These are phyloP conservation scores for Debaryomyces udenii DNA, from an alignment of 1,139 yeast genomes.

Conservation along the genomic window DNA sequence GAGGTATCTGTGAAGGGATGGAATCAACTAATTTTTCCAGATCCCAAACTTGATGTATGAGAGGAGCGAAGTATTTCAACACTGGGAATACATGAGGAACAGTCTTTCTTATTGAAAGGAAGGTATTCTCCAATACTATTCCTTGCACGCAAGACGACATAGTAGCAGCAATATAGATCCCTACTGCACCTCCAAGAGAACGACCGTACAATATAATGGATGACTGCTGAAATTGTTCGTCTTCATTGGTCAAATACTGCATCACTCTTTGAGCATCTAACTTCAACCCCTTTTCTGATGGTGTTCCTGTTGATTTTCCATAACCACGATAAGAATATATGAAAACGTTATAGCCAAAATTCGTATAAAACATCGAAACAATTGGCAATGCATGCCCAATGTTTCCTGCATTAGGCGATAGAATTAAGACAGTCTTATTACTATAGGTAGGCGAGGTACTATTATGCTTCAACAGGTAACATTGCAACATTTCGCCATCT, in stretches of 20 bases:
- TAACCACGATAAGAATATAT: constrained; percentile 91
- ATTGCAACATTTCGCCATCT: constrained; percentile 60
- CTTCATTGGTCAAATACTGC: constrained; percentile 56
- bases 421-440: constrained; percentile 71
- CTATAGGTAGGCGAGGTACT: constrained; percentile 40
- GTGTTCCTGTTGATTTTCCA: constrained; percentile 79
- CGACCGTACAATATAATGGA: constrained; percentile 79
- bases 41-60: constrained; percentile 85
- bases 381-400: constrained; percentile 91
- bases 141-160: constrained; percentile 57
- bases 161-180: constrained; percentile 74
- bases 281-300: constrained; percentile 81
- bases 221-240: constrained; percentile 53
- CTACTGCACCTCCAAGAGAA: constrained; percentile 94
- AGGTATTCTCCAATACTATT: constrained; percentile 82
- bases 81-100: constrained; percentile 83
- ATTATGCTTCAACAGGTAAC: constrained; percentile 54
- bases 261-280: constrained; percentile 78
- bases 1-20: constrained; percentile 60
- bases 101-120: constrained; percentile 73
- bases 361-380: constrained; percentile 67
- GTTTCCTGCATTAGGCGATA: constrained; percentile 96
- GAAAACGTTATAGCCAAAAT: constrained; percentile 75
- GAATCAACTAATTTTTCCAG: constrained; percentile 63
- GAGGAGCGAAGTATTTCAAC: constrained; percentile 54